phyloP scores from a whole-genome alignment of 2,329 filamentous ascomycete genomes.

The Lecanicillium sp. region DNA sequence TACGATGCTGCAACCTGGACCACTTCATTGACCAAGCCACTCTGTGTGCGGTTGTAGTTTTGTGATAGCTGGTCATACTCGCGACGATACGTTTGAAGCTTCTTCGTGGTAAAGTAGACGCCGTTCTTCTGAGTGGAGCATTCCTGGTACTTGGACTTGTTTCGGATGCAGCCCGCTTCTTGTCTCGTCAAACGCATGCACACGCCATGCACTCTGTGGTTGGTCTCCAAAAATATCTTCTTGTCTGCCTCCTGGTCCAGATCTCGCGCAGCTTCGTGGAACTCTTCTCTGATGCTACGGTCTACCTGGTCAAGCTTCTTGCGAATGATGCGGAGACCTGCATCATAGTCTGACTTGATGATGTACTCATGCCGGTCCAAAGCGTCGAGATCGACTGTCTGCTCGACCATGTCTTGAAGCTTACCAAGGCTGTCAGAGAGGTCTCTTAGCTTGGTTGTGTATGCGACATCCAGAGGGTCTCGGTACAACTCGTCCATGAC shows the following conservation, averaged over 20 bases:
- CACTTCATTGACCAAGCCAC: slow-evolving; percentile 83
- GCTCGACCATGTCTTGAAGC: slow-evolving; percentile 96
- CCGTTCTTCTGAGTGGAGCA: slow-evolving; percentile 98
- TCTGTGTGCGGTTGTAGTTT: slow-evolving; percentile 93
- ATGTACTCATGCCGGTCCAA: slow-evolving; percentile 97
- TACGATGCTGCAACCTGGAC: slow-evolving; percentile 92
- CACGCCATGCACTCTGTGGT: slow-evolving; percentile 92
- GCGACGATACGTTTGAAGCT: slow-evolving; percentile 69
- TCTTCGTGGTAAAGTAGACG: slow-evolving; percentile 91
- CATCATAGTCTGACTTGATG: slow-evolving; percentile 97
- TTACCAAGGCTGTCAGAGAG: slow-evolving; percentile 74
- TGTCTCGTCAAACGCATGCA: slow-evolving; percentile 89
- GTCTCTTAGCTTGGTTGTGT: slow-evolving; percentile 74
- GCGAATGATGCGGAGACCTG: slow-evolving; percentile 76
- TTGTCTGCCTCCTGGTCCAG: slow-evolving; percentile 91
- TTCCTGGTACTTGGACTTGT: slow-evolving; percentile 84
- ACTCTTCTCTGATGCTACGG: slow-evolving; percentile 76
- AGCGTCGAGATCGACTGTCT: slow-evolving; percentile 90
- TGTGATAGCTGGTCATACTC: slow-evolving; percentile 92
- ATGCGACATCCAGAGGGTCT: slow-evolving; percentile 76
- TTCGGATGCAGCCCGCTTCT: slow-evolving; percentile 88
- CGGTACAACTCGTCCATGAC: slow-evolving; percentile 95
- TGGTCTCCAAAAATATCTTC: slow-evolving; percentile 88
- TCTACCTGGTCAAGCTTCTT: slow-evolving; percentile 83
- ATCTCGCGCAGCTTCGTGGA: slow-evolving; percentile 67